Percentiles rank a stretch among this genome's conserved stretches.
phyloP scores from a whole-genome alignment of 176 grass and related monocot species.

The Pontederia crassipes region DNA sequence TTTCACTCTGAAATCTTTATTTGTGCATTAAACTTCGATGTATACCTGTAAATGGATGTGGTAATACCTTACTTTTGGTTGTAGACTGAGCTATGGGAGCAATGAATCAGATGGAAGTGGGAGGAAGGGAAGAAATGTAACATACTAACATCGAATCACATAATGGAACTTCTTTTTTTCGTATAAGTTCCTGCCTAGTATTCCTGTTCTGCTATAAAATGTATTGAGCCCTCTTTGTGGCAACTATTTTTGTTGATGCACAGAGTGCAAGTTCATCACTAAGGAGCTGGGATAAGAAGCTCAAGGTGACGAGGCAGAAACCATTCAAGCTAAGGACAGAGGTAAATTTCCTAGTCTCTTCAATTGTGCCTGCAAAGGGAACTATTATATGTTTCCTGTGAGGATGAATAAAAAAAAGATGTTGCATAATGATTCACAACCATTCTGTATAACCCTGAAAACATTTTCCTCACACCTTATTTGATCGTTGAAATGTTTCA shows the following conservation, averaged over 20 bases:
- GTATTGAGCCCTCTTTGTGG: neutral
- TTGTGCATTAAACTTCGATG: neutral
- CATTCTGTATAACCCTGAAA: too few relatives aligned
- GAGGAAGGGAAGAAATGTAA: neutral
- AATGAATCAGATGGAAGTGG: neutral
- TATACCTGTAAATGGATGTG: neutral
- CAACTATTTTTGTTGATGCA: neutral
- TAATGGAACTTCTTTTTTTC: neutral
- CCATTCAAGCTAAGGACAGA: constrained; percentile 18
- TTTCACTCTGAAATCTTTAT: too few relatives aligned
- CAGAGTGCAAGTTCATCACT: constrained; percentile 2
- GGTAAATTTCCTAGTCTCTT: constrained; percentile 4
- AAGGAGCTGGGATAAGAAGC: constrained; percentile 11
- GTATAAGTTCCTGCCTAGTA: neutral
- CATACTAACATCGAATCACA: neutral
- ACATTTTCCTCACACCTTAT: too few relatives aligned
- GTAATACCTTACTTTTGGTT: neutral
- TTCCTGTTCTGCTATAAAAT: neutral
- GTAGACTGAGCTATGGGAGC: constrained; percentile 9
- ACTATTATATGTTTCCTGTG: too few relatives aligned
- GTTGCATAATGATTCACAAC: too few relatives aligned
- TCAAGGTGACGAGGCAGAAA: constrained; percentile 2
- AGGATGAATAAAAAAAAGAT: too few relatives aligned
- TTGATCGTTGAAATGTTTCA: too few relatives aligned
- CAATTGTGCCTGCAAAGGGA: too few relatives aligned